These are phyloP conservation scores for Rubia occidens DNA, from an alignment of 305 asterid genomes.

Conservation along the genomic window DNA sequence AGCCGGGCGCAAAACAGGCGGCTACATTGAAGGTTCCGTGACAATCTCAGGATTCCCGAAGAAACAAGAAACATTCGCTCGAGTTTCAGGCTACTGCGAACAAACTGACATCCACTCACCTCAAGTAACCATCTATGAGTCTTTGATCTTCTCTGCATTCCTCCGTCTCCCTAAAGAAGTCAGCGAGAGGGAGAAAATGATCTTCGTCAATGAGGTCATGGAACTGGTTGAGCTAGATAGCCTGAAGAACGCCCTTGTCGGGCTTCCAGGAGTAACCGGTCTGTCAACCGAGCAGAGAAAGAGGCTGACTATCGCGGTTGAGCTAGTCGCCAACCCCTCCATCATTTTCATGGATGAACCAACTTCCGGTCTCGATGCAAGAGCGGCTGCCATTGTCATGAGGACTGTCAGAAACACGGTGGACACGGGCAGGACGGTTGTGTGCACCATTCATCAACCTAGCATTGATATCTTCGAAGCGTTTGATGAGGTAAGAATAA, in stretches of 20 bases:
- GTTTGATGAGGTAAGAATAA: constrained; percentile 62
- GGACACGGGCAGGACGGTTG: constrained; percentile 88
- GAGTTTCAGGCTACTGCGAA: constrained; percentile 85
- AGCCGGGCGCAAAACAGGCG: constrained; percentile 83
- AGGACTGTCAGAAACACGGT: constrained; percentile 89
- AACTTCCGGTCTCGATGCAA: constrained; percentile 81
- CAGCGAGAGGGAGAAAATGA: constrained; percentile 60
- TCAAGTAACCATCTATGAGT: constrained; percentile 78
- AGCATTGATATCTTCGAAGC: constrained; percentile 85
- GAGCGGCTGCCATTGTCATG: constrained; percentile 95
- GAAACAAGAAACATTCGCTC: constrained; percentile 79
- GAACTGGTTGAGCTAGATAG: constrained; percentile 67
- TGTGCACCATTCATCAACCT: constrained; percentile 91
- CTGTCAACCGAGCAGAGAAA: constrained; percentile 83
- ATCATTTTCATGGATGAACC: constrained; percentile 92
- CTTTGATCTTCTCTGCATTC: constrained; percentile 71
- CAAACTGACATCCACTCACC: constrained; percentile 91
- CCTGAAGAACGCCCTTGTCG: constrained; percentile 72
- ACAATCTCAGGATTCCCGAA: constrained; percentile 80
- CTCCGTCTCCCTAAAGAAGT: constrained; percentile 80
- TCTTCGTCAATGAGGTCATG: constrained; percentile 77
- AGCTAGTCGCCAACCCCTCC: constrained; percentile 84
- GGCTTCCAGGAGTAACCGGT: constrained; percentile 76
- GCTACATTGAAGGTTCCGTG: constrained; percentile 76
- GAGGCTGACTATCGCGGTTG: constrained; percentile 81